These are phyloP conservation scores for Glycyrrhiza uralensis DNA, from an alignment of 306 rosid species.

Conservation along the genomic window DNA sequence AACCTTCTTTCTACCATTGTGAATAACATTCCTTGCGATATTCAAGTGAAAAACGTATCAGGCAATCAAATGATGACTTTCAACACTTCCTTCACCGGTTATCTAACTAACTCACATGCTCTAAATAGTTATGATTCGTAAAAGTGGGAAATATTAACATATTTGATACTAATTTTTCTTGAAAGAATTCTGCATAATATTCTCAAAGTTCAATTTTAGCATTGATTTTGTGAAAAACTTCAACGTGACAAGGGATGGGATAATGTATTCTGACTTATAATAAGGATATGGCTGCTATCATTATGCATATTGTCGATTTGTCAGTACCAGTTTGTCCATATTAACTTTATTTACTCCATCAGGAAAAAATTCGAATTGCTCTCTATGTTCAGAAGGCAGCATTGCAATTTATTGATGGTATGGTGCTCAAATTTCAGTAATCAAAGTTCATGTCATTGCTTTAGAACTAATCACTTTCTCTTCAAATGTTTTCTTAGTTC, in stretches of 20 bases:
- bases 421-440: slow-evolving; percentile 14
- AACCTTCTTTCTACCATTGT: neutral
- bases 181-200: neutral
- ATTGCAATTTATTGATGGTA: slow-evolving; percentile 85
- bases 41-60: neutral
- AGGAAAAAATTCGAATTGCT: slow-evolving; percentile 90
- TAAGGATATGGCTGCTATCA: neutral
- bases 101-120: too few species aligned
- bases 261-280: neutral
- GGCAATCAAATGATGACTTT: neutral
- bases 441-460: neutral
- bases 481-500: slow-evolving; percentile 14
- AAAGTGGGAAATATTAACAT: too few species aligned
- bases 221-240: neutral
- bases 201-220: neutral
- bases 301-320: neutral
- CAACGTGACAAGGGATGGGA: neutral
- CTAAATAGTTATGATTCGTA: too few species aligned
- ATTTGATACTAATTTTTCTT: neutral
- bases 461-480: slow-evolving; percentile 22
- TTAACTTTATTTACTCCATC: slow-evolving; percentile 32
- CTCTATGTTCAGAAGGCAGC: slow-evolving; percentile 92
- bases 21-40: neutral
- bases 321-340: slow-evolving; percentile 3
- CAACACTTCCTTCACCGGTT: neutral